Evolutionary conservation across 768 basidiomycete species (phyloP).

Genomic region (Panus rudis): DNA sequence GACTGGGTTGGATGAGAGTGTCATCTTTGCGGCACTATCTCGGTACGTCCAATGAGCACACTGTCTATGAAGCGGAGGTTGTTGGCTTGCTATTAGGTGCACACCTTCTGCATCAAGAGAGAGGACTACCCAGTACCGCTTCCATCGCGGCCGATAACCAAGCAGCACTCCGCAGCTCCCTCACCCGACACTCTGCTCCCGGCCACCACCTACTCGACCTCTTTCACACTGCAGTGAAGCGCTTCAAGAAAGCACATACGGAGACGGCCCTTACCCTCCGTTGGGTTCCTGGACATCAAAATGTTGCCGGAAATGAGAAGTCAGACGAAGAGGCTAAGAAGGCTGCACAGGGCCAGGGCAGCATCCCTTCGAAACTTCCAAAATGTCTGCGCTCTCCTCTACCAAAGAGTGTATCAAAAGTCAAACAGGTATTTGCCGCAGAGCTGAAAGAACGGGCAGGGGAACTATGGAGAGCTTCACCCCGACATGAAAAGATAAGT

Average conservation of each 20-base stretch:
- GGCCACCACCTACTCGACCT: neutral
- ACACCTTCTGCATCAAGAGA: conserved; percentile 17
- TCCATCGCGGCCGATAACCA: neutral
- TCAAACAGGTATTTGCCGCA: neutral
- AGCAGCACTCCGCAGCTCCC: neutral
- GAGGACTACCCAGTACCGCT: too few relatives aligned
- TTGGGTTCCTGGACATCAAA: neutral
- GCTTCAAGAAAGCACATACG: neutral
- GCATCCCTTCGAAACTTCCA: neutral
- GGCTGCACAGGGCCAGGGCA: neutral
- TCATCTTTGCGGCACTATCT: conserved; percentile 14
- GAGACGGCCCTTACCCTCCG: neutral
- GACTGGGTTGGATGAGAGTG: too few relatives aligned
- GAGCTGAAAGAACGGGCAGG: neutral
- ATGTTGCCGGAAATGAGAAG: neutral
- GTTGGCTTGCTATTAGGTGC: conserved; percentile 22
- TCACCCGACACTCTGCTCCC: neutral
- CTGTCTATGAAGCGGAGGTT: conserved; percentile 25
- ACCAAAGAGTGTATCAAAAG: neutral
- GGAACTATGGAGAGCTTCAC: neutral
- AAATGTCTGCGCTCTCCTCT: neutral
- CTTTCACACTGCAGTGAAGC: neutral
- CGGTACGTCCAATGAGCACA: conserved; percentile 17
- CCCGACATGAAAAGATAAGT: neutral
- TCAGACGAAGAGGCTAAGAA: neutral